Percentiles rank a stretch among this genome's conserved stretches.
Conservation (phyloP, 2,329 filamentous ascomycete genomes). For the Botryotinia convoluta region DNA sequence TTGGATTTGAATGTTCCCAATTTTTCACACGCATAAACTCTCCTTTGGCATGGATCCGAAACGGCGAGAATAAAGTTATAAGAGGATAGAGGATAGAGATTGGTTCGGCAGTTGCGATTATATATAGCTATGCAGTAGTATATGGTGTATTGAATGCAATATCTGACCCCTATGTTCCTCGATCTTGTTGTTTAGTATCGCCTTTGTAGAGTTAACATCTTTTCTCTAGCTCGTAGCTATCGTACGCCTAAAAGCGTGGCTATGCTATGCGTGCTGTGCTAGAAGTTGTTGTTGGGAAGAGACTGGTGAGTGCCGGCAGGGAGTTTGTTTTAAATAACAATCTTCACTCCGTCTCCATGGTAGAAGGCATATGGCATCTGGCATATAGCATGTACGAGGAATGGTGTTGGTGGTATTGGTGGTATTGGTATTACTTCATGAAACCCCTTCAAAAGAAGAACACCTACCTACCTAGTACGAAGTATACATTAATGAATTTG, state of each 20-base stretch:
- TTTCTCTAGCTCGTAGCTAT: not conserved
- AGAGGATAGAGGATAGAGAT: not conserved
- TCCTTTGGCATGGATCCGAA: not conserved
- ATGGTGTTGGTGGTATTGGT: not conserved
- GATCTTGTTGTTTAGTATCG: not conserved
- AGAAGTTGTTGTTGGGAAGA: not conserved
- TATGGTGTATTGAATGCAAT: not conserved
- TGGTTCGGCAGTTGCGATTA: not conserved
- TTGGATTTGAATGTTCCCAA: not conserved
- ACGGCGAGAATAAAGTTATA: not conserved
- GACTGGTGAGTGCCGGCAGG: not conserved
- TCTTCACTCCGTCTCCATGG: not conserved
- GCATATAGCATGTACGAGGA: not conserved
- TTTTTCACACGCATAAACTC: not conserved
- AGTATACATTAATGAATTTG: not conserved
- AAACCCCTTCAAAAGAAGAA: not conserved
- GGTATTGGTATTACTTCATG: not conserved
- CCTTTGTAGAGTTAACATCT: not conserved
- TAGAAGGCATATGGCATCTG: not conserved
- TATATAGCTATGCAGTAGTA: not conserved
- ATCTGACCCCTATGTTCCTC: not conserved
- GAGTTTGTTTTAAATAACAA: not conserved
- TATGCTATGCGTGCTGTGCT: not conserved
- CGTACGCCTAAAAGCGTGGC: not conserved
- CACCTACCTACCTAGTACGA: not conserved